These are phyloP conservation scores for Ephemerocybe angulata DNA, from an alignment of 768 basidiomycete genomes.

Conservation along the genomic window DNA sequence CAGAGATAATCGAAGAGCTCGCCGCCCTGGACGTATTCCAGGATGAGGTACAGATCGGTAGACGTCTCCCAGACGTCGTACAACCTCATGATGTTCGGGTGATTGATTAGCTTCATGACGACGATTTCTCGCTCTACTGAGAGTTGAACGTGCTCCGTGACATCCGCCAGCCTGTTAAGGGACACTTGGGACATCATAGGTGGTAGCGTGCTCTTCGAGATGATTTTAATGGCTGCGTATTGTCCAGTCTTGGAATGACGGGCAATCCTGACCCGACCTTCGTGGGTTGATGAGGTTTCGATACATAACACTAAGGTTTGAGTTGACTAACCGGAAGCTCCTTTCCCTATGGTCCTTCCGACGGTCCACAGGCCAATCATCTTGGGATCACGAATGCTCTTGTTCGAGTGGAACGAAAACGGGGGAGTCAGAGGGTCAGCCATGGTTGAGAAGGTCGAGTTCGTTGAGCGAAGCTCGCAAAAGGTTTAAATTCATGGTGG, in stretches of 20 bases:
- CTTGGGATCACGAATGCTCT: slow-evolving; percentile 44
- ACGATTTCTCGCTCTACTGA: slow-evolving; percentile 92
- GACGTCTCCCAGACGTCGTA: slow-evolving; percentile 98
- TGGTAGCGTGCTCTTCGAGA: slow-evolving; percentile 65
- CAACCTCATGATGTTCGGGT: slow-evolving; percentile 90
- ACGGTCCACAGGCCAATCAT: slow-evolving; percentile 82
- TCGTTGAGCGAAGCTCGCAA: neutral
- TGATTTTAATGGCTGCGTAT: slow-evolving; percentile 92
- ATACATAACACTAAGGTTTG: neutral
- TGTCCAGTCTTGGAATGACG: slow-evolving; percentile 84
- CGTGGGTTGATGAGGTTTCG: neutral
- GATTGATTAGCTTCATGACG: slow-evolving; percentile 95
- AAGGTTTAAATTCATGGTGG: slow-evolving; percentile 11
- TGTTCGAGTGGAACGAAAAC: slow-evolving; percentile 15
- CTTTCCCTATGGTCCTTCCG: slow-evolving; percentile 79
- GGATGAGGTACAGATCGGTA: slow-evolving; percentile 81
- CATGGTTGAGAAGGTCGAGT: slow-evolving; percentile 21
- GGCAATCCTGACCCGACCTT: slow-evolving; percentile 89
- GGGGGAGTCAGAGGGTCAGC: slow-evolving; percentile 18
- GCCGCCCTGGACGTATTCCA: slow-evolving; percentile 93
- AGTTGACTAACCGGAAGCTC: slow-evolving; percentile 59
- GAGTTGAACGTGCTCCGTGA: slow-evolving; percentile 72
- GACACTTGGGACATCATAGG: slow-evolving; percentile 55
- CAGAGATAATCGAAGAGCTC: slow-evolving; percentile 94
- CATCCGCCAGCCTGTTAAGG: slow-evolving; percentile 63